phyloP scores from a whole-genome alignment of 2,329 filamentous ascomycete species.

The Aspergillus japonicus region DNA sequence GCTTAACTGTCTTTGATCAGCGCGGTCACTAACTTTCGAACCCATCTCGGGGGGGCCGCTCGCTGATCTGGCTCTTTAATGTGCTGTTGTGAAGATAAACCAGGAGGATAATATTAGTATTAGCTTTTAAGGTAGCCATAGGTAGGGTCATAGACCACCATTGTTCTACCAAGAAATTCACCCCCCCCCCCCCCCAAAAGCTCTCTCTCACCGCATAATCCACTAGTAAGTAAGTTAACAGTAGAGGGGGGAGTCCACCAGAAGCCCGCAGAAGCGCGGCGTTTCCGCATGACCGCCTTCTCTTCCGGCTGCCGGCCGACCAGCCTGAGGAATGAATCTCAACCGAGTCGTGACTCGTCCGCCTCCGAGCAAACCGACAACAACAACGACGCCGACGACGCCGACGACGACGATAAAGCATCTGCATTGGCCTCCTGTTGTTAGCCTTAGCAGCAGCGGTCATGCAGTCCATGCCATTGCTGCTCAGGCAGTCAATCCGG shows the following conservation, averaged over 20 bases:
- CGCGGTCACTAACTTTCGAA: background rate
- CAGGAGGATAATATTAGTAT: background rate
- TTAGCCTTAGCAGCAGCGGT: conserved; percentile 25
- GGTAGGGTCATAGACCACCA: background rate
- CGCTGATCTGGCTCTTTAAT: background rate
- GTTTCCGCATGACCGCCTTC: conserved; percentile 9
- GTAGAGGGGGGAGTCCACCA: background rate
- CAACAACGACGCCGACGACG: background rate
- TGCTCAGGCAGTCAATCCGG: conserved; percentile 40
- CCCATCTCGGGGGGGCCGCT: background rate
- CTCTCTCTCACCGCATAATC: background rate
- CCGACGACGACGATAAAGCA: conserved; percentile 17
- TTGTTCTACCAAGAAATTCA: background rate
- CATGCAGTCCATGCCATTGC: conserved; percentile 44
- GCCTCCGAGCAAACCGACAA: background rate
- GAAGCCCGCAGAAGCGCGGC: conserved; percentile 8
- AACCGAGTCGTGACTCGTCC: background rate
- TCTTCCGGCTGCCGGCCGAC: conserved; percentile 11
- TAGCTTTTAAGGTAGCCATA: background rate
- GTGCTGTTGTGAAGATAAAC: background rate
- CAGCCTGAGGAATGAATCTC: conserved; percentile 1
- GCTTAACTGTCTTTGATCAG: background rate
- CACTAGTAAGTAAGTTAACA: background rate
- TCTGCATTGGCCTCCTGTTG: conserved; percentile 17
- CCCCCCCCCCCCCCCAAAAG: no score